These are phyloP conservation scores for Cubamyces lactineus DNA, from an alignment of 768 basidiomycete genomes.

Conservation along the genomic window DNA sequence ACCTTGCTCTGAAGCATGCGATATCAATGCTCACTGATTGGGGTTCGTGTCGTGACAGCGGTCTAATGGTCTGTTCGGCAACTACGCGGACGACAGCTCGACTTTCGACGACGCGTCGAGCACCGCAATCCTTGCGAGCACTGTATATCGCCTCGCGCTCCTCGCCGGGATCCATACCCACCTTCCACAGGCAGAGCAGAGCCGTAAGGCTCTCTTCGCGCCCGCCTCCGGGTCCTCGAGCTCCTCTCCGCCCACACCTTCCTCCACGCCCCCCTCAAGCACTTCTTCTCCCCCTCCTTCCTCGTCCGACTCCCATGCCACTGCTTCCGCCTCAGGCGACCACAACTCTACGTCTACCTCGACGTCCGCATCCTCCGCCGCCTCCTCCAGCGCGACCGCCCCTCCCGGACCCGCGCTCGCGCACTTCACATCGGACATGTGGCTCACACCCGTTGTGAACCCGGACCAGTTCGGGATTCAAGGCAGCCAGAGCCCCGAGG, in stretches of 20 bases:
- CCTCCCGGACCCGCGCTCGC: constrained; percentile 28
- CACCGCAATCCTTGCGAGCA: constrained; percentile 73
- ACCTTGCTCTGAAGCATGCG: too few species aligned
- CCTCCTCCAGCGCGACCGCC: constrained; percentile 7
- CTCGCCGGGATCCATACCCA: constrained; percentile 51
- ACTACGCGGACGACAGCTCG: constrained; percentile 64
- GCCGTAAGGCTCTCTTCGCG: constrained; percentile 45
- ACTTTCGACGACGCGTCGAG: constrained; percentile 77
- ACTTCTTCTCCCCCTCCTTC: not conserved
- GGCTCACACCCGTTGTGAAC: constrained; percentile 76
- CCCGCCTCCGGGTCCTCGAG: constrained; percentile 4
- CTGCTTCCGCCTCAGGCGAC: constrained; percentile 12
- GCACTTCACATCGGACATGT: constrained; percentile 63
- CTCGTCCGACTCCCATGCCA: constrained; percentile 10
- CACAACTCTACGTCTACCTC: constrained; percentile 10
- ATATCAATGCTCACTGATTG: not conserved
- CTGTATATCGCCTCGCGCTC: constrained; percentile 73
- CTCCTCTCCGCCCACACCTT: constrained; percentile 2
- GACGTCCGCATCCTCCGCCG: not conserved
- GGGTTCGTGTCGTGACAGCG: constrained; percentile 38
- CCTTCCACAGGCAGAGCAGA: constrained; percentile 60
- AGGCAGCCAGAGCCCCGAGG: constrained; percentile 69
- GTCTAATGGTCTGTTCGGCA: constrained; percentile 57
- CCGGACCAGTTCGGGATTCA: constrained; percentile 55
- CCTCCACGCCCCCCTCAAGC: constrained; percentile 1